Evolutionary conservation across 2,329 filamentous ascomycete species (phyloP).

Genomic region (Colletotrichum musicola): DNA sequence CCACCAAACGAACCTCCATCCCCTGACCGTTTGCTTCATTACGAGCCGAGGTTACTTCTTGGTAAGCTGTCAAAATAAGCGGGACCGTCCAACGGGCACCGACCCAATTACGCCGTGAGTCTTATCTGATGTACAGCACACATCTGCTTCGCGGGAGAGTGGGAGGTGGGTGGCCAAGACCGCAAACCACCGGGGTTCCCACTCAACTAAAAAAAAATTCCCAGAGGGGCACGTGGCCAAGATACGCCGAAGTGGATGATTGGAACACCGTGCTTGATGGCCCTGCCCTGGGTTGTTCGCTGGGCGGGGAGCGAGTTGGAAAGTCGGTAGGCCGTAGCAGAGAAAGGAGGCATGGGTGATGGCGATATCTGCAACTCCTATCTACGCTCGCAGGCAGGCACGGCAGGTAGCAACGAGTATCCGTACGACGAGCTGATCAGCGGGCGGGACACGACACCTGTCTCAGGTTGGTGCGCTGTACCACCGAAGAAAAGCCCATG

Average conservation of each 20-base stretch:
- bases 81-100: background rate
- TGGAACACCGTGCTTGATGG: no score
- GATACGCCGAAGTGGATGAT: background rate
- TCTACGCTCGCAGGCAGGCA: background rate
- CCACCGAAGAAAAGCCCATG: conserved; percentile 21
- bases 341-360: conserved; percentile 19
- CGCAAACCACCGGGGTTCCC: background rate
- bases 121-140: conserved; percentile 6
- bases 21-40: background rate
- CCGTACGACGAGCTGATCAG: background rate
- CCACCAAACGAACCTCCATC: background rate
- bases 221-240: conserved; percentile 11
- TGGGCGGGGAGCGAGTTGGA: background rate
- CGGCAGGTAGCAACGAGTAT: background rate
- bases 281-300: background rate
- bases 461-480: conserved; percentile 28
- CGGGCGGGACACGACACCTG: conserved; percentile 16
- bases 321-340: background rate
- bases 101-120: background rate
- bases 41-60: conserved; percentile 8
- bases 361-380: conserved; percentile 32
- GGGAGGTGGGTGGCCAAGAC: background rate
- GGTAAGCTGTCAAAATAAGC: background rate
- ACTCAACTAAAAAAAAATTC: conserved; percentile 2
- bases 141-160: background rate